Evolutionary conservation across 192 early-diverging fungal species (phyloP).

Genomic region (Backusella liffmaniae): DNA sequence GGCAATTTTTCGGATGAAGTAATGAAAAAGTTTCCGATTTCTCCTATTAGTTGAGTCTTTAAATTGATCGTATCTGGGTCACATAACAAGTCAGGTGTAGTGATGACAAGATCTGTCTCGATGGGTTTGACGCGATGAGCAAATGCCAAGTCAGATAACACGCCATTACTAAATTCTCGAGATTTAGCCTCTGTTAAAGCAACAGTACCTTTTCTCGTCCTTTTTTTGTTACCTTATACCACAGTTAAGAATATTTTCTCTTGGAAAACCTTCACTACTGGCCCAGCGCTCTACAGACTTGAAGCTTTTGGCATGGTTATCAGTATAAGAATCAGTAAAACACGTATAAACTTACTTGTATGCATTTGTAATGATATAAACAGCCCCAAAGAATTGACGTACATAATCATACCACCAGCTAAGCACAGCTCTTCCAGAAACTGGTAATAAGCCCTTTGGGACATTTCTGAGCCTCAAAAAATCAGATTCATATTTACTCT

Average conservation of each 20-base stretch:
- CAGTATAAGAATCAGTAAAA: not conserved
- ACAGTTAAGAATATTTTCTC: conserved; percentile 31
- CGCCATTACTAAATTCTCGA: conserved; percentile 14
- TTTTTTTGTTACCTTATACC: conserved; percentile 34
- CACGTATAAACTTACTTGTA: conserved; percentile 31
- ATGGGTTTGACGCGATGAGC: conserved; percentile 14
- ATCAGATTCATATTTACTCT: conserved; percentile 18
- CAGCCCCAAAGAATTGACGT: not conserved
- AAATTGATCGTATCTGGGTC: conserved; percentile 4
- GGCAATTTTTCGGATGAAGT: not conserved
- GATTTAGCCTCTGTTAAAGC: not conserved
- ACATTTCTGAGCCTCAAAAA: conserved; percentile 31
- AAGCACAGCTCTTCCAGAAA: conserved; percentile 39
- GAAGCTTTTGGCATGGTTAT: conserved; percentile 19
- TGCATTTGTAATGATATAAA: conserved; percentile 36
- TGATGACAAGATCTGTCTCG: conserved; percentile 8
- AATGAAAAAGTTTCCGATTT: not conserved
- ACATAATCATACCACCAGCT: conserved; percentile 33
- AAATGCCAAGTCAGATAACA: conserved; percentile 17
- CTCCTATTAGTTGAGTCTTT: not conserved
- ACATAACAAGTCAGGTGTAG: conserved; percentile 16
- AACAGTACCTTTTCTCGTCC: not conserved
- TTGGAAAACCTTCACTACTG: conserved; percentile 26
- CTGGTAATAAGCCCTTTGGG: conserved; percentile 39
- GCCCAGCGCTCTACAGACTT: conserved; percentile 40